Conservation (phyloP, 2,329 filamentous ascomycete genomes). For the Aspergillus ibericus region DNA sequence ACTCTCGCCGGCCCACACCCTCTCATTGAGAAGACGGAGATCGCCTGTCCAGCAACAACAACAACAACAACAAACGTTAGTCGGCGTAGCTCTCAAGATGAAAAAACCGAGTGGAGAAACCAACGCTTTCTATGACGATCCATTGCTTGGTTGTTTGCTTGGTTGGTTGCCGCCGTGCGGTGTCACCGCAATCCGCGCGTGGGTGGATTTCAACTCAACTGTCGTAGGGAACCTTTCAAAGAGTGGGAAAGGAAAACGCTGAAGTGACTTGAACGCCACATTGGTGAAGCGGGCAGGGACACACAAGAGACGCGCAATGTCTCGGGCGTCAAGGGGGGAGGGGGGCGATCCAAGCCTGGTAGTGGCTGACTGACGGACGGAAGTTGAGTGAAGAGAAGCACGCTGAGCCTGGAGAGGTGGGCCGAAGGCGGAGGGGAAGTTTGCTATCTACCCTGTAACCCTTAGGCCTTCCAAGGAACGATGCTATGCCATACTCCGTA, state of each 20-base stretch:
- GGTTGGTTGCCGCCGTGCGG: slow-evolving; percentile 21
- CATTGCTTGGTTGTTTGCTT: too few relatives aligned
- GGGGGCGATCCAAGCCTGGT: background rate
- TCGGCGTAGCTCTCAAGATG: too few relatives aligned
- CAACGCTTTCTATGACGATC: slow-evolving; percentile 53
- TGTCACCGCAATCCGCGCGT: slow-evolving; percentile 17
- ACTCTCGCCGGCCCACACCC: slow-evolving; percentile 84
- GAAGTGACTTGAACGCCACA: slow-evolving; percentile 41
- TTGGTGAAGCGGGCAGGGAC: slow-evolving; percentile 27
- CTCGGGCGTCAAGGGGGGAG: slow-evolving; percentile 5
- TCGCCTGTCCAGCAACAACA: slow-evolving; percentile 68
- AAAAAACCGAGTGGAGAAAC: too few relatives aligned
- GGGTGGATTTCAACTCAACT: slow-evolving; percentile 32
- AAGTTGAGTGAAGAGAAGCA: slow-evolving; percentile 4
- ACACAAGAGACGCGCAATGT: slow-evolving; percentile 15
- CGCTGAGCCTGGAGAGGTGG: too few relatives aligned
- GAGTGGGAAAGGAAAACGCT: slow-evolving; percentile 37
- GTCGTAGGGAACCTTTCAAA: slow-evolving; percentile 37
- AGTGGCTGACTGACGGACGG: slow-evolving; percentile 8
- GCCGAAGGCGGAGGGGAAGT: slow-evolving; percentile 6
- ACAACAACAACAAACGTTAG: too few relatives aligned
- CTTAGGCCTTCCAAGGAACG: too few relatives aligned
- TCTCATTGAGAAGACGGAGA: slow-evolving; percentile 82
- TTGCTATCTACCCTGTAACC: background rate
- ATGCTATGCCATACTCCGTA: too few relatives aligned